Base-by-base conservation (phyloP, 305 asterid species). In the Fraxinus sp. region DNA sequence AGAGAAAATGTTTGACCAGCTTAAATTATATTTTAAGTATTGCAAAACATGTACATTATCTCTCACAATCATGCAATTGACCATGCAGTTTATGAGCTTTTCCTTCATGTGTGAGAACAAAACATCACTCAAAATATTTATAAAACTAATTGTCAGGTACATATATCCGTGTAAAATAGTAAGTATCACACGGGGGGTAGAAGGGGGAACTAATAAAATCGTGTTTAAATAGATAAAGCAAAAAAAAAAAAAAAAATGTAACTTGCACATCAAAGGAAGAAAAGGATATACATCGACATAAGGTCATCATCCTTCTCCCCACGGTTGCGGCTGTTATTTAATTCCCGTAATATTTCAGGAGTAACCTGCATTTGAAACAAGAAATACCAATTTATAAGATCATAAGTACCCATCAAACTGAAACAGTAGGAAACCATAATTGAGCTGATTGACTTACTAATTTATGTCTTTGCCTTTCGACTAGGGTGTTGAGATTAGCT, bases 301-400 rank as follows among this genome's bases (percentile, higher is more conserved):
- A 77, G 87, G 88, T 91, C 97, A 24, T 88, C 95, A 57, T 84
- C 97, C 88, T 92, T 94, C 83, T 95, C 99, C 81, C 99, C 98
- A 81, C 98, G 97, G 86, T 90, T 90, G 68, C 97, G 93, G 87
- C 99, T 93, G 89, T 90, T 93, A 84, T 91, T 92, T 20, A 94
- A 83, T 86, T 96, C 98, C 86, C 95, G 89, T 88, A 91, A 83
- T 88, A 96, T 93, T 89, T 93, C 98, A 7, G 99, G 97, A 39
- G 98, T 91, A 82, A 96, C 94, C 98, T 95, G 97, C 82, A 90
- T 52, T 79, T 30, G 75, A 74, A 84, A 81, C 80, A 33, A 80
- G 74, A 18, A 81, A 26, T 4, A 3, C 78, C 52, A 77, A 55
- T 30, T 64, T 7, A 78, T 80, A 37, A 59, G 5, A 70, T 46